These are phyloP conservation scores for Saraca asoca DNA, from an alignment of 331 rosid species.

Conservation along the genomic window DNA sequence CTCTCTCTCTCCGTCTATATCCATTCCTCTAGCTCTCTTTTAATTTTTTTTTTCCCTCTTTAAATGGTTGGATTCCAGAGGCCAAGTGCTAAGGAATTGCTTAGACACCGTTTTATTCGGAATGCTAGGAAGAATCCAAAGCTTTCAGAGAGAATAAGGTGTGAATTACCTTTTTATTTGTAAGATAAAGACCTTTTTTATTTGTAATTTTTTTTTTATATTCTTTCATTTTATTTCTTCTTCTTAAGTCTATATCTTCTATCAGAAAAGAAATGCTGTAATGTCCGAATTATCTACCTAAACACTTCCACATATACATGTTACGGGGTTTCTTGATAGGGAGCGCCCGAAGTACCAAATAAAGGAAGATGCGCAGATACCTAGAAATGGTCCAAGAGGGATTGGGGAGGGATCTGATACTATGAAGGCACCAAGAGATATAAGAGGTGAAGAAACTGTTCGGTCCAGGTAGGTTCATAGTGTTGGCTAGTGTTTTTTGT, in stretches of 20 bases:
- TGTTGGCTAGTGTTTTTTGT: constrained; percentile 14
- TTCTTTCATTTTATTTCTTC: background rate
- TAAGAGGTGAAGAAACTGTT: constrained; percentile 63
- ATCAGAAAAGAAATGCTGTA: background rate
- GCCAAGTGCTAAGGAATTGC: constrained; percentile 95
- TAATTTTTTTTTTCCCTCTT: background rate
- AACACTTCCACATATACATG: no score
- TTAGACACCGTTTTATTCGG: constrained; percentile 86
- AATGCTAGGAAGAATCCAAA: constrained; percentile 84
- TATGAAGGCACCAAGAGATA: constrained; percentile 63
- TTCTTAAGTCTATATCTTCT: constrained; percentile 17
- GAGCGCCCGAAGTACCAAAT: constrained; percentile 87
- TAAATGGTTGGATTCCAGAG: constrained; percentile 61
- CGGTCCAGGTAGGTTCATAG: constrained; percentile 62
- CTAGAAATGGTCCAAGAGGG: constrained; percentile 61
- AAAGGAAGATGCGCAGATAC: constrained; percentile 62
- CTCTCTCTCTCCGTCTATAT: constrained; percentile 14
- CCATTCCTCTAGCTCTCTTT: no score
- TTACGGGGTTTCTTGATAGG: constrained; percentile 49
- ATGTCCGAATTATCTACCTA: constrained; percentile 33
- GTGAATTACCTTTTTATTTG: constrained; percentile 17
- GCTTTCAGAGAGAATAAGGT: constrained; percentile 97
- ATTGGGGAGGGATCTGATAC: constrained; percentile 71
- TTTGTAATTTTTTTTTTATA: no score
- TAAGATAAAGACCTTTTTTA: no score